Conservation (phyloP, 2,329 filamentous ascomycete genomes). For the Pseudocercospora vitis region DNA sequence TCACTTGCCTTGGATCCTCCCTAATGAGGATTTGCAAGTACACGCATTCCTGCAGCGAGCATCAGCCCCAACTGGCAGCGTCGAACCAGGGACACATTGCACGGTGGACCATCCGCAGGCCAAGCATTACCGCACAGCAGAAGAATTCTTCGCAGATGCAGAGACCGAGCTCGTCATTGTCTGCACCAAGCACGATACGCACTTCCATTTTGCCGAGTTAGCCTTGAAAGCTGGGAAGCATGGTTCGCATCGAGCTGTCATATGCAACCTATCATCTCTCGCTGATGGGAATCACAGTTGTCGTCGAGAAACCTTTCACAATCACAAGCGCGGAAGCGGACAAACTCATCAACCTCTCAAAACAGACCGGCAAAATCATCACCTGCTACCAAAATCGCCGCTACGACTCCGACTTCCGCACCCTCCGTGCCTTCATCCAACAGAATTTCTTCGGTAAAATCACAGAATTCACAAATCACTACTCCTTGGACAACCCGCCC, state of each 20-base stretch:
- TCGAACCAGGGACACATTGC: conserved; percentile 46
- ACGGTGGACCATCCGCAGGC: conserved; percentile 50
- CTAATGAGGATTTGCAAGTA: conserved; percentile 49
- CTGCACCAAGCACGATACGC: conserved; percentile 37
- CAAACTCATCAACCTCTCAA: conserved; percentile 36
- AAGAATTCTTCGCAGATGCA: conserved; percentile 40
- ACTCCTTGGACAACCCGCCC: conserved; percentile 43
- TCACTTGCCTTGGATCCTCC: conserved; percentile 53
- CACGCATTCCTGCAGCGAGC: conserved; percentile 53
- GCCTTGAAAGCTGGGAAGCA: conserved; percentile 40
- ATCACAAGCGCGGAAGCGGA: conserved; percentile 37
- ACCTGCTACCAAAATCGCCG: conserved; percentile 44
- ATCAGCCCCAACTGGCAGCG: conserved; percentile 37
- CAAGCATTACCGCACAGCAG: conserved; percentile 37
- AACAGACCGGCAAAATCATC: conserved; percentile 36
- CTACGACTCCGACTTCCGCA: conserved; percentile 43
- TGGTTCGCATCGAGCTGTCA: conserved; percentile 32
- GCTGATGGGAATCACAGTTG: conserved; percentile 29
- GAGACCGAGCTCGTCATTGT: conserved; percentile 41
- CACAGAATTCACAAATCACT: conserved; percentile 39
- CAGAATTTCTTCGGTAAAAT: conserved; percentile 33
- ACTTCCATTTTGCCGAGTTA: conserved; percentile 37
- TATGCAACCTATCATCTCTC: neutral
- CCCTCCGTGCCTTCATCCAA: conserved; percentile 33
- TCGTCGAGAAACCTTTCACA: conserved; percentile 45